Evolutionary conservation across 768 basidiomycete genomes (phyloP), one percentile per base, ranked within the genome.

Genomic region (Termitomyces sp.): DNA sequence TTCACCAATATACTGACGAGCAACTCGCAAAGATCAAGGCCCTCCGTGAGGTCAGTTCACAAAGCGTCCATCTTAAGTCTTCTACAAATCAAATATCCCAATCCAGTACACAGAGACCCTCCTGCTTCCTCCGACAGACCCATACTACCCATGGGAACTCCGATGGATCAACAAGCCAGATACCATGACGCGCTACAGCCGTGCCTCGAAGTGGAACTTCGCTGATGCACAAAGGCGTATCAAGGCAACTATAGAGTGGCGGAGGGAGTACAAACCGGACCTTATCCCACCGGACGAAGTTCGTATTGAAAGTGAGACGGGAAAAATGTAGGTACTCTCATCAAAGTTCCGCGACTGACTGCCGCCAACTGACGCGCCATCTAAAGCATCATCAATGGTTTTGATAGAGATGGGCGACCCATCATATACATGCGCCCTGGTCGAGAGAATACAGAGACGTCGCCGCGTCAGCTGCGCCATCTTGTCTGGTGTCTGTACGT

Each of bases 401-500:
- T 94, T 63, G 93, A 95, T 72, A 80, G 78, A 54, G 90, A 93
- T 57, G 91, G 91, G 5, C 78, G 93, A n/a, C 93, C 93, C 0
- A 87, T 95, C 45, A 75, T 95, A 15, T 94, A 93, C 72, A 87
- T 95, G 86, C 86, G 91, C 16, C 93, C 93, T 0, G 92, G 91
- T 30, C 80, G 84, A 59, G 91, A 95, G 69, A 95, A 94, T 69
- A 94, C 93, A 8, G 81, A 88, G 64, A 81, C 81, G 2, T 82
- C 85, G 60, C 85, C 87, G 3, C 81, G 91, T 44, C 93, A 95
- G 67, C 79, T 95, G 56, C 80, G 86, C 55, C 91, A 95, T 79
- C 79, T 95, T 24, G 89, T 95, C 24, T 94, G 89, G 84, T 87
- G 87, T 69, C 70, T 94, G 90, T 92, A 68, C 72, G 90, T 78